Conservation (phyloP, 208 protist species). For the Crithidia brevicula region DNA sequence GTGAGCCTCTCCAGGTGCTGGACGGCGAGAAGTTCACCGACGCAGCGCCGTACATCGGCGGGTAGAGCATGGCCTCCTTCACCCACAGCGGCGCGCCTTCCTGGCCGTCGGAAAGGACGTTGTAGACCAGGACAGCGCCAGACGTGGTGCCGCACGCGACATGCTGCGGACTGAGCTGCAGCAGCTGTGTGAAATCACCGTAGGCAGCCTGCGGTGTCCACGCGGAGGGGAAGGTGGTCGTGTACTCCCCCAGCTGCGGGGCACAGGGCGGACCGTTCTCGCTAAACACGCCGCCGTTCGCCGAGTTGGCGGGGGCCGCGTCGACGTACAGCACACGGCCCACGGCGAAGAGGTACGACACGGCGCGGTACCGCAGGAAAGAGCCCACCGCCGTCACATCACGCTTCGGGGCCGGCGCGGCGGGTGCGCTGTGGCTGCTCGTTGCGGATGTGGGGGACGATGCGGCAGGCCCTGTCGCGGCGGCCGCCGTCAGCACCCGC, state of each 20-base stretch:
- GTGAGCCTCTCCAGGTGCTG: not conserved
- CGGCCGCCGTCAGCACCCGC: slow-evolving; percentile 28
- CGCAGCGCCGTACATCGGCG: not conserved
- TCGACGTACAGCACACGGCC: slow-evolving; percentile 50
- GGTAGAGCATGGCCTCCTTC: slow-evolving; percentile 36
- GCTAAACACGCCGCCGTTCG: not conserved
- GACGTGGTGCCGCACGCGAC: slow-evolving; percentile 73
- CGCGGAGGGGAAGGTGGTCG: slow-evolving; percentile 51
- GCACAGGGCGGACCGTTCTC: not conserved
- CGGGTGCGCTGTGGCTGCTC: slow-evolving; percentile 1
- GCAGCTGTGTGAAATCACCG: slow-evolving; percentile 58
- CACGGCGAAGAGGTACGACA: slow-evolving; percentile 74
- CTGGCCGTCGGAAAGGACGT: slow-evolving; percentile 73
- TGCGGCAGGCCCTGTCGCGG: no score
- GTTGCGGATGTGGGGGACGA: no score
- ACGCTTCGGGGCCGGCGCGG: slow-evolving; percentile 14
- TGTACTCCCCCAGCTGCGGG: slow-evolving; percentile 68
- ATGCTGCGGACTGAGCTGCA: slow-evolving; percentile 60
- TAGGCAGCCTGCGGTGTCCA: slow-evolving; percentile 55
- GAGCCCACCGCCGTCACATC: slow-evolving; percentile 76
- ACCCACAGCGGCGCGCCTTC: slow-evolving; percentile 78
- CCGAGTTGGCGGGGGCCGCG: not conserved
- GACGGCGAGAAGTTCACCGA: not conserved
- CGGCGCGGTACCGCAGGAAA: slow-evolving; percentile 57
- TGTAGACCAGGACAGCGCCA: slow-evolving; percentile 78